Base-by-base conservation (phyloP, 345 rosid species). In the Stellera chamaejasme region DNA sequence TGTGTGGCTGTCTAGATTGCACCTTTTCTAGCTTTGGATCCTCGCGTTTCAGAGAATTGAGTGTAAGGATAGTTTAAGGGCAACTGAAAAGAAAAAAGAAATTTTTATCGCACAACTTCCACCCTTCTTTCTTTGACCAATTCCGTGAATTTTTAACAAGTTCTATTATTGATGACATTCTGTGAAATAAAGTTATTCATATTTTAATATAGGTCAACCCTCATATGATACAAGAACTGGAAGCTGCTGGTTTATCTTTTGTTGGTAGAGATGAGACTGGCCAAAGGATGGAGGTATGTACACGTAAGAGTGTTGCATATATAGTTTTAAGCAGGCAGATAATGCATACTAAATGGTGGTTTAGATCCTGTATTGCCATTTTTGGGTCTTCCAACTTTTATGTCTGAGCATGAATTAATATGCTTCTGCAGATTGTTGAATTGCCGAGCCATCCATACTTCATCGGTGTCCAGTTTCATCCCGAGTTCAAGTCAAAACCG, bases 401-500 rank as follows among this genome's bases (percentile, higher is more conserved):
- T 59, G 11, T 10, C 60, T 48, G 25, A 52, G 52, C 48, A 32
- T 32, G 39, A 32, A 32, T 61, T n/a, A 61, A 26, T 47, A 5
- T 55, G 45, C 61, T 50, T 55, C 48, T 70, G 71, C 84, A 85
- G 88, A 58, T 85, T 56, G 70, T 85, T 32, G 88, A 85, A 67
- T 65, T 85, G 46, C 69, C 65, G n/a, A 70, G 59, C 25, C 88
- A 82, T 74, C 88, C 88, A 10, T 85, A 78, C 69, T 82, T 74
- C 63, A 70, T 85, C 11, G 85, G 95, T 60, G 87, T 61, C 66
- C 98, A 92, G 77, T 92, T 86, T 71, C 98, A 92, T 73, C 98
- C 98, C 14, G 98, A 92, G 66, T 92, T 85, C 62, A 92, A 92
- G 68, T 92, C 98, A 56, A 81, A 96, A 68, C 95, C 98, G 0